A percentile compares a stretch with the other conserved stretches of the same genome.
These are phyloP conservation scores for Rhodomyrtus tomentosa DNA, from an alignment of 345 rosid species.

Conservation along the genomic window DNA sequence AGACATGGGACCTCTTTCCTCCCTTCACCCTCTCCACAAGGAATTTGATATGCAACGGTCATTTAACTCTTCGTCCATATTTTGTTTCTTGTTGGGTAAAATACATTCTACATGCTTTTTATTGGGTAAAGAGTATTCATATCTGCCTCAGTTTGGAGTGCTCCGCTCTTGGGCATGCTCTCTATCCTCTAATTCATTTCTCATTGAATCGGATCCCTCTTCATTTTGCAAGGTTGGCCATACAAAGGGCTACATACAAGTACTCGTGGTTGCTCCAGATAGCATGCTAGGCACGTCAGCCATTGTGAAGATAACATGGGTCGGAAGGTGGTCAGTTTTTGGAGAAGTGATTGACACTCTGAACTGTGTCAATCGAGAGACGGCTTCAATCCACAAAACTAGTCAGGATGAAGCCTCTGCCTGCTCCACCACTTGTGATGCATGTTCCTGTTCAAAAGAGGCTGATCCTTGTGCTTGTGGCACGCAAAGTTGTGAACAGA, in stretches of 20 bases:
- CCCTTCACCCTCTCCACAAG: background rate
- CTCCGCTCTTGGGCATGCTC: background rate
- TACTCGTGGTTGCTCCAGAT: slow-evolving; percentile 60
- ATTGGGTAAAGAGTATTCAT: background rate
- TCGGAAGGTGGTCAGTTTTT: slow-evolving; percentile 91
- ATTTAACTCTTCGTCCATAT: background rate
- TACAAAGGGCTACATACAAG: slow-evolving; percentile 80
- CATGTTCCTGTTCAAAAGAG: slow-evolving; percentile 27
- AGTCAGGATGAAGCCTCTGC: slow-evolving; percentile 17
- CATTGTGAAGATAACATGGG: slow-evolving; percentile 75
- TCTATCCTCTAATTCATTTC: background rate
- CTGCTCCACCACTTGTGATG: slow-evolving; percentile 17
- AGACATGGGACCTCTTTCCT: background rate
- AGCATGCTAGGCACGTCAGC: slow-evolving; percentile 67
- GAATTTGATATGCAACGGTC: background rate
- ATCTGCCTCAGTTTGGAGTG: background rate
- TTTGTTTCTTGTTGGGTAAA: background rate
- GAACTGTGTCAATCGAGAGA: slow-evolving; percentile 8
- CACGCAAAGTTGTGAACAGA: slow-evolving; percentile 36
- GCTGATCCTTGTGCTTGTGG: slow-evolving; percentile 34
- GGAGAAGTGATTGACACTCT: slow-evolving; percentile 66
- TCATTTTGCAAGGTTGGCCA: slow-evolving; percentile 69
- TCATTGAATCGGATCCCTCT: background rate
- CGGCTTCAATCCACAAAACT: background rate
- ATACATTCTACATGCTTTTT: background rate